These are phyloP conservation scores for Fraxinus sp. DNA, from an alignment of 305 asterid species.

Conservation along the genomic window DNA sequence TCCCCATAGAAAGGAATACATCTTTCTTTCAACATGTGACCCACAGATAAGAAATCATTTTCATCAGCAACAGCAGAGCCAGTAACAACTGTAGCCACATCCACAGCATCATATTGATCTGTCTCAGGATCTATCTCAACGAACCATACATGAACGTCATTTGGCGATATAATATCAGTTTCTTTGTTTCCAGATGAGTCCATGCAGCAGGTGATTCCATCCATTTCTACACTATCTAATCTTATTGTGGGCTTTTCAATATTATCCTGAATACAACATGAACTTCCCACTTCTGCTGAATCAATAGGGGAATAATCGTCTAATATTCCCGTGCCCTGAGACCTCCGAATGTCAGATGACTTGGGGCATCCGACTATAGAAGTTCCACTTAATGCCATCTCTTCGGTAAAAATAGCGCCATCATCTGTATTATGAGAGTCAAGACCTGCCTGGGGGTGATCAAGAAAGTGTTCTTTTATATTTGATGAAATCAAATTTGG, in stretches of 20 bases:
- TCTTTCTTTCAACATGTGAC: constrained; percentile 35
- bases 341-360: constrained; percentile 27
- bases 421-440: constrained; percentile 30
- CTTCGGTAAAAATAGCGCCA: constrained; percentile 30
- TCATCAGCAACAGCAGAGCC: constrained; percentile 27
- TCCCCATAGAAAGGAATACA: constrained; percentile 28
- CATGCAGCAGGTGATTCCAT: constrained; percentile 20
- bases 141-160: constrained; percentile 28
- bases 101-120: constrained; percentile 26
- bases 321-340: constrained; percentile 25
- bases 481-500: constrained; percentile 24
- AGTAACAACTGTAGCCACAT: constrained; percentile 29
- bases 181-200: constrained; percentile 28
- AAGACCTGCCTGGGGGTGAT: constrained; percentile 28
- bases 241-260: constrained; percentile 34
- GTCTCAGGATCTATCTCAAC: constrained; percentile 25
- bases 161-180: constrained; percentile 27
- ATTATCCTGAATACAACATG: constrained; percentile 27
- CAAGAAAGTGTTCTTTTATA: constrained; percentile 27
- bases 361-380: constrained; percentile 25
- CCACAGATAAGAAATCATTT: constrained; percentile 27
- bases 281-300: constrained; percentile 36
- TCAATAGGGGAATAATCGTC: constrained; percentile 29
- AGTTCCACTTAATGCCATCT: constrained; percentile 19
- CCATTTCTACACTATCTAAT: constrained; percentile 29